Conservation (phyloP, 2,329 filamentous ascomycete genomes). For the Apiospora marii region DNA sequence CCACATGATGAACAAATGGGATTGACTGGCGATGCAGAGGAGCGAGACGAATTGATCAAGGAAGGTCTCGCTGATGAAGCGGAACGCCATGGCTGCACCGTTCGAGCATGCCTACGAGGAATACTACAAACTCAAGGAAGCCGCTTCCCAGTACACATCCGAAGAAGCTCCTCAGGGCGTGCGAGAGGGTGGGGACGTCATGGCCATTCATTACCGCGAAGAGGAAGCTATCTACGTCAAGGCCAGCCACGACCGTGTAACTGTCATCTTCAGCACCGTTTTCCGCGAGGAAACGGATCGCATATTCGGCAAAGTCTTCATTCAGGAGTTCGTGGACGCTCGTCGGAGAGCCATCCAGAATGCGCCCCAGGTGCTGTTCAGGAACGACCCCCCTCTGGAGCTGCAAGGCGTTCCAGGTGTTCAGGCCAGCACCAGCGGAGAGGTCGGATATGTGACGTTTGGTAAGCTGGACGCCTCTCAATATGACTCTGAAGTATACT, state of each 20-base stretch:
- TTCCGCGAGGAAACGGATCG: slow-evolving; percentile 98
- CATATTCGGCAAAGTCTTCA: slow-evolving; percentile 97
- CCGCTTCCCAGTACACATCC: slow-evolving; percentile 89
- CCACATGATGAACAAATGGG: background rate
- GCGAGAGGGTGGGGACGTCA: slow-evolving; percentile 87
- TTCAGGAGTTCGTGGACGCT: slow-evolving; percentile 98
- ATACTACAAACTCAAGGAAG: slow-evolving; percentile 84
- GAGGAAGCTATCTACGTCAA: slow-evolving; percentile 99
- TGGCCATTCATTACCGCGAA: slow-evolving; percentile 97
- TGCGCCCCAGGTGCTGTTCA: slow-evolving; percentile 95
- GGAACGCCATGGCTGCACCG: slow-evolving; percentile 97
- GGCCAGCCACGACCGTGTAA: slow-evolving; percentile 95
- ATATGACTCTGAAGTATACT: slow-evolving; percentile 26
- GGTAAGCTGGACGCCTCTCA: slow-evolving; percentile 62
- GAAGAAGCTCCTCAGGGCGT: slow-evolving; percentile 94
- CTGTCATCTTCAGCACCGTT: slow-evolving; percentile 97
- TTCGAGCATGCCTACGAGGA: slow-evolving; percentile 98
- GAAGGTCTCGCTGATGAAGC: slow-evolving; percentile 90
- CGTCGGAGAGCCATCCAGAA: slow-evolving; percentile 95
- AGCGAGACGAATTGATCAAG: slow-evolving; percentile 83
- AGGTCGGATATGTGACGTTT: slow-evolving; percentile 98
- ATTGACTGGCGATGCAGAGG: slow-evolving; percentile 61
- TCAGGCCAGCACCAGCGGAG: slow-evolving; percentile 75
- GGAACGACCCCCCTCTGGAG: slow-evolving; percentile 92
- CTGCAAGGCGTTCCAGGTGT: slow-evolving; percentile 88